A percentile compares a stretch with the other conserved stretches of the same genome.
Evolutionary conservation across 805 yeast species (phyloP).

Genomic region (Cyberlindnera sargentensis): DNA sequence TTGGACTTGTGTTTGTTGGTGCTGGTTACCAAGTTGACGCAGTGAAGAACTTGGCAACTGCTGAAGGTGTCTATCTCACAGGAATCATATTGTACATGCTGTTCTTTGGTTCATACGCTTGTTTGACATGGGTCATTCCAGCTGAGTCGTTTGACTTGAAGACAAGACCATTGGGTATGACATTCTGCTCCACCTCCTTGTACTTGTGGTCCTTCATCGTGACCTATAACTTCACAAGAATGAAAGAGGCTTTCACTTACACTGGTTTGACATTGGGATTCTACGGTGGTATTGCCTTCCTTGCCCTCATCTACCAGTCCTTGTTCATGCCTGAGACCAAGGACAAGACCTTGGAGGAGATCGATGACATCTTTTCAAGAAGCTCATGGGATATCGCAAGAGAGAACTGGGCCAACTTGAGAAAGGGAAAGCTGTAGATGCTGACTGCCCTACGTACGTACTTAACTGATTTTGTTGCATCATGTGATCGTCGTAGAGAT

Average conservation of each 20-base stretch:
- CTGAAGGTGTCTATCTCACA: conserved; percentile 53
- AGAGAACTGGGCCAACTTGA: conserved; percentile 21
- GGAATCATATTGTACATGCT: conserved; percentile 60
- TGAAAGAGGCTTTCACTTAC: conserved; percentile 50
- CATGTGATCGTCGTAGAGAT: no score
- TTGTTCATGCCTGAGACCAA: conserved; percentile 68
- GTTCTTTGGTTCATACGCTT: conserved; percentile 60
- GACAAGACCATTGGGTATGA: conserved; percentile 59
- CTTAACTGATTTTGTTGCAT: no score
- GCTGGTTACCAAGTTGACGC: conserved; percentile 41
- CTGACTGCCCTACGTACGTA: no score
- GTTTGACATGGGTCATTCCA: conserved; percentile 64
- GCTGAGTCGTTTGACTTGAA: conserved; percentile 55
- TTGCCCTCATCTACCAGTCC: conserved; percentile 47
- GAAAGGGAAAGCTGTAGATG: background rate
- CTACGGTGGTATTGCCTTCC: conserved; percentile 58
- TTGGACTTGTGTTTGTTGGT: conserved; percentile 56
- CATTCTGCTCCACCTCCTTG: conserved; percentile 46
- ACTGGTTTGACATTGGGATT: conserved; percentile 60
- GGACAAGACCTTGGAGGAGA: conserved; percentile 64
- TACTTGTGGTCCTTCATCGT: conserved; percentile 59
- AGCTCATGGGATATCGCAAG: conserved; percentile 32
- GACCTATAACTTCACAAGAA: conserved; percentile 53
- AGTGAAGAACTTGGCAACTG: conserved; percentile 35
- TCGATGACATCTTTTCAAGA: conserved; percentile 53